phyloP scores from a whole-genome alignment of 2,329 filamentous ascomycete species.

The Sporothrix brunneoviolacea region DNA sequence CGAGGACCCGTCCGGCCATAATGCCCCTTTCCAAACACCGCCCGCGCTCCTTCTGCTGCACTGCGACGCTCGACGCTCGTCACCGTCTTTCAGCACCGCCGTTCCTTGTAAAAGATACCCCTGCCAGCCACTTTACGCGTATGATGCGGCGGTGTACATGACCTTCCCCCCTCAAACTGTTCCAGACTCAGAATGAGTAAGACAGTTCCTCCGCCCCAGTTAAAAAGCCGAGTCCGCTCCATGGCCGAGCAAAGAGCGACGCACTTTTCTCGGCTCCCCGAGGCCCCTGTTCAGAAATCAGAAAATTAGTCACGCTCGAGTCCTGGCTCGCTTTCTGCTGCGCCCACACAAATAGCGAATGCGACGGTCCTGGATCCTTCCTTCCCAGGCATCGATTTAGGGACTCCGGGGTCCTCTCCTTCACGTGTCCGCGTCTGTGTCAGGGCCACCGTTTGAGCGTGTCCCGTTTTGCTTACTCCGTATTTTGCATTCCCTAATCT shows the following conservation, averaged over 20 bases:
- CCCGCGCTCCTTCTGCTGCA: neutral
- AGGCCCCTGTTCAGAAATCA: too few relatives aligned
- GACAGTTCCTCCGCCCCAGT: neutral
- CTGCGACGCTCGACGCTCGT: too few relatives aligned
- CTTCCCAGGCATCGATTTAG: neutral
- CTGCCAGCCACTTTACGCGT: too few relatives aligned
- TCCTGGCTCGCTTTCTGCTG: too few relatives aligned
- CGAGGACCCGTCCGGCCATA: conserved; percentile 1
- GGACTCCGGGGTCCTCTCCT: neutral
- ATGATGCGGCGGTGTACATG: too few relatives aligned
- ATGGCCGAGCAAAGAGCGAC: conserved; percentile 2
- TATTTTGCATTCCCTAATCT: neutral
- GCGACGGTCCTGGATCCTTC: neutral
- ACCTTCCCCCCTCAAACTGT: too few relatives aligned
- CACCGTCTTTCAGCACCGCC: conserved; percentile 5
- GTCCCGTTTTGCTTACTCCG: neutral
- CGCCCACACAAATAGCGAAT: too few relatives aligned
- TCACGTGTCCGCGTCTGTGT: neutral
- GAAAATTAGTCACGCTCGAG: too few relatives aligned
- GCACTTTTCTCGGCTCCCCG: too few relatives aligned
- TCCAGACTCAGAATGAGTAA: conserved; percentile 5
- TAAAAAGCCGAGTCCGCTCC: neutral
- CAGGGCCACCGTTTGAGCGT: too few relatives aligned
- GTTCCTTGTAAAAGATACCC: too few relatives aligned
- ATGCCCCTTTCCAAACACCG: conserved; percentile 7